Percentiles rank a stretch among this genome's conserved stretches.
These are phyloP conservation scores for Tephrocybe sp. DNA, from an alignment of 768 basidiomycete species.

Conservation along the genomic window DNA sequence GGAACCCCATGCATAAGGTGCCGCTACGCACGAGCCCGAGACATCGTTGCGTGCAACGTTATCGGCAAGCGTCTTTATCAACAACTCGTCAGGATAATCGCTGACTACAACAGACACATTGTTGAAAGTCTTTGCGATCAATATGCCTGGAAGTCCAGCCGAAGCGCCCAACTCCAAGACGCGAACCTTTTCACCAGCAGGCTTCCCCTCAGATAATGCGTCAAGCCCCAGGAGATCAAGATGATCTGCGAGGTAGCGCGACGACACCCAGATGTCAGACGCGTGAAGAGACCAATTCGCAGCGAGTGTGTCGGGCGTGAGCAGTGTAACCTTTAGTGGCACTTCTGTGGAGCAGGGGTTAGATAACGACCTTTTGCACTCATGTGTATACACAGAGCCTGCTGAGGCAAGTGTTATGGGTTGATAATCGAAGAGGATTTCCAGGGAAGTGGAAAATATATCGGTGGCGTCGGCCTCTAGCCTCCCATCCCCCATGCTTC, in stretches of 20 bases:
- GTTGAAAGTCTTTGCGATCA: slow-evolving; percentile 51
- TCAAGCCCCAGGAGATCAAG: slow-evolving; percentile 31
- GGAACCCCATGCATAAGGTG: slow-evolving; percentile 68
- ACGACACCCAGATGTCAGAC: slow-evolving; percentile 73
- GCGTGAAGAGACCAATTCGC: slow-evolving; percentile 79
- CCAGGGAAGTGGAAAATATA: slow-evolving; percentile 63
- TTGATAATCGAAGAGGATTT: slow-evolving; percentile 58
- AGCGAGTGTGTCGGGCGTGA: slow-evolving; percentile 64
- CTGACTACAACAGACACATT: slow-evolving; percentile 48
- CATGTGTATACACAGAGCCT: slow-evolving; percentile 53
- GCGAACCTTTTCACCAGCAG: slow-evolving; percentile 15
- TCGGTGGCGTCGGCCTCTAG: slow-evolving; percentile 53
- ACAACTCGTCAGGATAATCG: slow-evolving; percentile 70
- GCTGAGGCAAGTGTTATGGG: slow-evolving; percentile 62
- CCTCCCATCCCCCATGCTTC: slow-evolving; percentile 12
- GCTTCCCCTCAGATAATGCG: background rate
- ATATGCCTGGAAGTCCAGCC: slow-evolving; percentile 72
- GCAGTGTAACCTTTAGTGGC: slow-evolving; percentile 37
- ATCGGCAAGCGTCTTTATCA: slow-evolving; percentile 56
- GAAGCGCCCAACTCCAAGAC: slow-evolving; percentile 78
- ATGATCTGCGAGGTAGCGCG: slow-evolving; percentile 68
- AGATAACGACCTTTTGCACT: slow-evolving; percentile 17
- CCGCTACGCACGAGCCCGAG: slow-evolving; percentile 44
- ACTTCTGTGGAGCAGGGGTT: slow-evolving; percentile 15
- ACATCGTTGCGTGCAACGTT: slow-evolving; percentile 59